Conservation (phyloP, 768 basidiomycete genomes). For the Mrakia blollopis region DNA sequence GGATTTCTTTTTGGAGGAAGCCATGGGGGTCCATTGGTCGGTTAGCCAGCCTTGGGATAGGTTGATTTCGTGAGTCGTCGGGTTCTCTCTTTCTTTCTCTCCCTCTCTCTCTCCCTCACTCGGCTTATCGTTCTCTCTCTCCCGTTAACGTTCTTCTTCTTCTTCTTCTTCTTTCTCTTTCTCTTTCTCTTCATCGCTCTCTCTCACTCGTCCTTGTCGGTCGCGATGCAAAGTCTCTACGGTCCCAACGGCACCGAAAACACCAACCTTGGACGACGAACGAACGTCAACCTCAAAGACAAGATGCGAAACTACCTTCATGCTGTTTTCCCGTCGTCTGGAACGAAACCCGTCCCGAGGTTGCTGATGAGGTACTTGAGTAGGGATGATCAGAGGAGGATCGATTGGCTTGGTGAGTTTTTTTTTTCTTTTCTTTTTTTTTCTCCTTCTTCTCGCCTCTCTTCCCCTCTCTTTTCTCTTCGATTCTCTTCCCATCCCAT, state of each 20-base stretch:
- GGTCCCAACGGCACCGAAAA: not conserved
- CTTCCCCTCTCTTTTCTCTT: too few relatives aligned
- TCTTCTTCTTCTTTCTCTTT: not conserved
- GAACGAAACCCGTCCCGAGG: not conserved
- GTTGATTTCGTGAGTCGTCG: not conserved
- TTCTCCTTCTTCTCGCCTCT: not conserved
- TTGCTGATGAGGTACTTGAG: not conserved
- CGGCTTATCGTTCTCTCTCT: too few relatives aligned
- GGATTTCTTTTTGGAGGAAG: not conserved
- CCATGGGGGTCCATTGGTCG: not conserved
- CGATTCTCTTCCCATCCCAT: too few relatives aligned
- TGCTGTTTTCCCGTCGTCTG: not conserved
- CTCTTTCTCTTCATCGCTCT: not conserved
- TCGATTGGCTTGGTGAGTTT: not conserved
- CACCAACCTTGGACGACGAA: not conserved
- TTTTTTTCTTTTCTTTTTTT: not conserved
- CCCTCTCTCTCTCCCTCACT: too few relatives aligned
- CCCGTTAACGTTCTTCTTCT: not conserved
- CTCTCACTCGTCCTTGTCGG: not conserved
- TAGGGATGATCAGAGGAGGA: not conserved
- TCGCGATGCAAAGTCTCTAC: not conserved
- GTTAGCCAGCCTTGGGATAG: not conserved
- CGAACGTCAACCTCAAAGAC: slow-evolving; percentile 3
- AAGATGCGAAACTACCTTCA: not conserved
- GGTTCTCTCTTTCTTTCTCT: too few relatives aligned